Conservation (phyloP, 306 rosid species). For the Sindora glabra region DNA sequence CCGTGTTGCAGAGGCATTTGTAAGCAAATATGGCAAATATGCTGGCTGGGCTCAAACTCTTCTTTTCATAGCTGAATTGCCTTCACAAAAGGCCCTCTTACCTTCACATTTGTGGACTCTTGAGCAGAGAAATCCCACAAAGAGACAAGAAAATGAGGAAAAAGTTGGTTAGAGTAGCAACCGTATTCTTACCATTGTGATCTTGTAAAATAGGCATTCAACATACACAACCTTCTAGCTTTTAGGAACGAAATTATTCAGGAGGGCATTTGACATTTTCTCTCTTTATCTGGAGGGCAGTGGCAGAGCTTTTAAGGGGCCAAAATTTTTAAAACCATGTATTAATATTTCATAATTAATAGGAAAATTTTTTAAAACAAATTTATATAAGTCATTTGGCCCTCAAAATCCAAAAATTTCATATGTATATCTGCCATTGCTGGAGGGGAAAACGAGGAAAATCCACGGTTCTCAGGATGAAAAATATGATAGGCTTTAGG, state of each 20-base stretch:
- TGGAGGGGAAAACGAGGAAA: too few species aligned
- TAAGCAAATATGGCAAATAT: constrained; percentile 72
- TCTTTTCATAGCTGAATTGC: constrained; percentile 84
- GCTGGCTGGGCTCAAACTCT: constrained; percentile 99
- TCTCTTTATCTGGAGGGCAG: not conserved
- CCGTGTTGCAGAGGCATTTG: constrained; percentile 87
- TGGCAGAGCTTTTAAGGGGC: constrained; percentile 15
- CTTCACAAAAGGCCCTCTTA: constrained; percentile 63
- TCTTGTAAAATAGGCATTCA: not conserved
- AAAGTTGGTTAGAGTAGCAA: constrained; percentile 18
- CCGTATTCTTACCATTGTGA: not conserved
- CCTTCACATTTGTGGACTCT: constrained; percentile 38
- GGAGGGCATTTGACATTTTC: not conserved
- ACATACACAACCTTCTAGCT: constrained; percentile 1
- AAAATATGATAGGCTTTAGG: too few species aligned
- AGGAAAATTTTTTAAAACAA: too few species aligned
- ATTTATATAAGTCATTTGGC: too few species aligned
- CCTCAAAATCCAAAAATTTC: too few species aligned
- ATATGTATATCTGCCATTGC: too few species aligned
- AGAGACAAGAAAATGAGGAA: constrained; percentile 23
- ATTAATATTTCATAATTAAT: too few species aligned
- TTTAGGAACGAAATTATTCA: not conserved
- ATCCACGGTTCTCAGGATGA: too few species aligned
- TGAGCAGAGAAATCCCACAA: constrained; percentile 27
- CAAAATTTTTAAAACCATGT: too few species aligned